These are phyloP conservation scores for Angophora floribunda DNA, from an alignment of 345 rosid species.

Conservation along the genomic window DNA sequence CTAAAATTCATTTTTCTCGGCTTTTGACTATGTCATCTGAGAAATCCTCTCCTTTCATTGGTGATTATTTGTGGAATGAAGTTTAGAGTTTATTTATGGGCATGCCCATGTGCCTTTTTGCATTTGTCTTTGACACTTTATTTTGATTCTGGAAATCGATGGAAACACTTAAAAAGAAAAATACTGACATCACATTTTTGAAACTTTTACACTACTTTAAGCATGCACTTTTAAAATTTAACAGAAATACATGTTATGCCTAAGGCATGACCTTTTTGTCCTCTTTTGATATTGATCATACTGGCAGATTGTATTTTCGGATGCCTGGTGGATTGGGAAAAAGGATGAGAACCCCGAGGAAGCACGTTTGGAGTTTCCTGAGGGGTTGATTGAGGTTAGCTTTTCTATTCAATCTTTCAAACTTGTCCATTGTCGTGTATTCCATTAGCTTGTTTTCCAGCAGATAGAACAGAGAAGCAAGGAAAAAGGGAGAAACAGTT, in stretches of 20 bases:
- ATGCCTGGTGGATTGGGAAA: constrained; percentile 95
- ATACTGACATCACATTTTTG: neutral
- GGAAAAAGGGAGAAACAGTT: neutral
- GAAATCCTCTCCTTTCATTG: neutral
- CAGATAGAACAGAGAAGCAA: neutral
- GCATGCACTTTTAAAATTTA: neutral
- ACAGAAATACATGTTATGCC: neutral
- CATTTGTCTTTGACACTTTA: neutral
- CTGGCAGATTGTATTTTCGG: constrained; percentile 81
- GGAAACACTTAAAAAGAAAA: neutral
- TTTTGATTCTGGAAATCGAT: neutral
- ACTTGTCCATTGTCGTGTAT: neutral
- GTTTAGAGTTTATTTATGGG: neutral
- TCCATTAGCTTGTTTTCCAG: neutral
- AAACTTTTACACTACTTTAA: neutral
- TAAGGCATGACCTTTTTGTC: neutral
- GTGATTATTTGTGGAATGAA: neutral
- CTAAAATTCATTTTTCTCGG: no score
- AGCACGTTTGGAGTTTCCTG: constrained; percentile 63
- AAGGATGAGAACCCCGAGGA: constrained; percentile 87
- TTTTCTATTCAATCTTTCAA: neutral
- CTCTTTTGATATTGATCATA: neutral
- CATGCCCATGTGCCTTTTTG: neutral
- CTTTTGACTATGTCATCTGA: neutral
- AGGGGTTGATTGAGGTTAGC: constrained; percentile 60